These are phyloP conservation scores for Pseudogymnoascus sp. DNA, from an alignment of 2,329 filamentous ascomycete species.

Conservation along the genomic window DNA sequence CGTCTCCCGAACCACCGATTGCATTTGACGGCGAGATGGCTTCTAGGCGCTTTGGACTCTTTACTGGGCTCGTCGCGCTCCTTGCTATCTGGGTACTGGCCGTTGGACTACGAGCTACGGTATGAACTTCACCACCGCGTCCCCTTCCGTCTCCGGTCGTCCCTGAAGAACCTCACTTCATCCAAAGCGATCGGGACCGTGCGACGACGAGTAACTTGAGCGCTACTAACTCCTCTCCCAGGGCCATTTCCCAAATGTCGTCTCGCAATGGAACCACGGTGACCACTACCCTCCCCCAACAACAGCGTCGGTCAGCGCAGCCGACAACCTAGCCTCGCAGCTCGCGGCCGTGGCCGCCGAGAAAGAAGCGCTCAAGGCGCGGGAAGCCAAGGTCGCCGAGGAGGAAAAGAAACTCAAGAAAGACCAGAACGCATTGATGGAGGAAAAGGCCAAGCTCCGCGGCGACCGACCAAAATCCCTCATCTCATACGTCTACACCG, in stretches of 20 bases:
- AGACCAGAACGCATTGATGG: neutral
- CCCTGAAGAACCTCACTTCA: neutral
- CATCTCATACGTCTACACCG: constrained; percentile 14
- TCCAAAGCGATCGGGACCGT: neutral
- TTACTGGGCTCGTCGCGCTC: constrained; percentile 1
- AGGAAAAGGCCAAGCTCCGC: neutral
- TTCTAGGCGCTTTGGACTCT: constrained; percentile 5
- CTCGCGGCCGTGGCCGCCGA: neutral
- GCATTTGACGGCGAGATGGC: constrained; percentile 5
- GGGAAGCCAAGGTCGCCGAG: neutral
- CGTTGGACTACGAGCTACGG: neutral
- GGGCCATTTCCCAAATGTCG: constrained; percentile 1
- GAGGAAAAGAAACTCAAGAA: neutral
- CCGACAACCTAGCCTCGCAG: neutral
- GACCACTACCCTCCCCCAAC: neutral
- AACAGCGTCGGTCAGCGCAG: neutral
- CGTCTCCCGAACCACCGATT: constrained; percentile 2
- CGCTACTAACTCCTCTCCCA: neutral
- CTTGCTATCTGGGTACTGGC: neutral
- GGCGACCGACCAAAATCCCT: neutral
- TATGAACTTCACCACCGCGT: neutral
- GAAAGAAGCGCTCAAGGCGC: constrained; percentile 1
- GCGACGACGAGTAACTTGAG: neutral
- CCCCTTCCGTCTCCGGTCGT: neutral
- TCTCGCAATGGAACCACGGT: constrained; percentile 6